A percentile compares a stretch with the other conserved stretches of the same genome.
These are phyloP conservation scores for Tolypocladium tropicale DNA, from an alignment of 2,329 filamentous ascomycete species.

Conservation along the genomic window DNA sequence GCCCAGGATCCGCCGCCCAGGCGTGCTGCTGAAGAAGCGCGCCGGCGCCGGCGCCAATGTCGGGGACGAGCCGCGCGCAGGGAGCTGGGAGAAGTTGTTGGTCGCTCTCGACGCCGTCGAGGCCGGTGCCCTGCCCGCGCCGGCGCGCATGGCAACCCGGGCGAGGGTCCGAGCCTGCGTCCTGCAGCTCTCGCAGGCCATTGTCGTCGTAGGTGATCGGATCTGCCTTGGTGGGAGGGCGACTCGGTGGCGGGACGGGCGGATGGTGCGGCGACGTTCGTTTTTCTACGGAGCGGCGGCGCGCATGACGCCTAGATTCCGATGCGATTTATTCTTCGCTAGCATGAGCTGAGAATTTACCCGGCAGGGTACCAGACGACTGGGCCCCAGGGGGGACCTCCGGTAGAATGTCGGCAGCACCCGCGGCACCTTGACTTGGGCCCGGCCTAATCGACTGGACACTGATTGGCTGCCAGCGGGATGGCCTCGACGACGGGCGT, in stretches of 20 bases:
- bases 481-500: neutral
- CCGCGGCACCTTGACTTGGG: neutral
- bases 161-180: conserved; percentile 30
- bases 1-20: conserved; percentile 19
- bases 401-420: conserved; percentile 7
- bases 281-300: neutral
- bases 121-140: conserved; percentile 14
- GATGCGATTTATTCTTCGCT: neutral
- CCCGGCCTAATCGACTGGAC: neutral
- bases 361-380: neutral
- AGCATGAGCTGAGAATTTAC: neutral
- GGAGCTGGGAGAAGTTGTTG: neutral
- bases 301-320: conserved; percentile 1
- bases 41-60: conserved; percentile 6
- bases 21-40: conserved; percentile 27
- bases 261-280: neutral
- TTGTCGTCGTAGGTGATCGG: conserved; percentile 11
- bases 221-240: neutral
- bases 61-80: neutral
- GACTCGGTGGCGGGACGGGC: neutral
- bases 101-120: conserved; percentile 5
- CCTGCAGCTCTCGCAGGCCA: conserved; percentile 41
- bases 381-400: neutral
- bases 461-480: neutral
- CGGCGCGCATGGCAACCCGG: conserved; percentile 20